These are phyloP conservation scores for Nicotiana undulata DNA, from an alignment of 257 asterid species.

Conservation along the genomic window DNA sequence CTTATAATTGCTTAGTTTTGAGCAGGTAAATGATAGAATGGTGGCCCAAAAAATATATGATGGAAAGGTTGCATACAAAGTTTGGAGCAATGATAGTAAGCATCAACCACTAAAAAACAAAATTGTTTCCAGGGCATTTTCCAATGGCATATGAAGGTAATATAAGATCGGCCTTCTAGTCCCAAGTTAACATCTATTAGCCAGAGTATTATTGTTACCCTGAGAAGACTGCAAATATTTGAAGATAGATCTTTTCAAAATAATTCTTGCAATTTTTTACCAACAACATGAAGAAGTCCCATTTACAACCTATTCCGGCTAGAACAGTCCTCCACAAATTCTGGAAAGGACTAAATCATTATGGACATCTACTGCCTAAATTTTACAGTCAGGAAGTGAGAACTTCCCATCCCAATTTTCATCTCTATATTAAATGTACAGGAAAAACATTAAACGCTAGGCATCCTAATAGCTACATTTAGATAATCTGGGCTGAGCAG, in stretches of 20 bases:
- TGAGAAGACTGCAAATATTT: neutral
- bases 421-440: constrained; percentile 34
- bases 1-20: no score
- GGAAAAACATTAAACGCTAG: constrained; percentile 9
- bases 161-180: neutral
- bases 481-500: constrained; percentile 15
- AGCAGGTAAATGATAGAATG: no score
- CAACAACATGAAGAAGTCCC: neutral
- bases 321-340: constrained; percentile 5
- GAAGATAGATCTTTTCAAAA: neutral
- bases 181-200: neutral
- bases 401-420: constrained; percentile 26
- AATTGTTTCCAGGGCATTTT: neutral
- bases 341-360: constrained; percentile 42
- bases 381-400: constrained; percentile 37
- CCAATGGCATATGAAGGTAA: neutral
- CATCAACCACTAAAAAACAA: neutral
- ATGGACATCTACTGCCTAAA: constrained; percentile 53
- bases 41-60: no score
- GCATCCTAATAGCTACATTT: constrained; percentile 1
- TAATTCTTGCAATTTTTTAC: neutral
- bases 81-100: no score
- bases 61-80: no score
- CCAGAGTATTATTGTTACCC: neutral
- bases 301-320: constrained; percentile 11